These are phyloP conservation scores for Lodderomyces jiufengensis DNA, from an alignment of 1,139 yeast species.

Conservation along the genomic window DNA sequence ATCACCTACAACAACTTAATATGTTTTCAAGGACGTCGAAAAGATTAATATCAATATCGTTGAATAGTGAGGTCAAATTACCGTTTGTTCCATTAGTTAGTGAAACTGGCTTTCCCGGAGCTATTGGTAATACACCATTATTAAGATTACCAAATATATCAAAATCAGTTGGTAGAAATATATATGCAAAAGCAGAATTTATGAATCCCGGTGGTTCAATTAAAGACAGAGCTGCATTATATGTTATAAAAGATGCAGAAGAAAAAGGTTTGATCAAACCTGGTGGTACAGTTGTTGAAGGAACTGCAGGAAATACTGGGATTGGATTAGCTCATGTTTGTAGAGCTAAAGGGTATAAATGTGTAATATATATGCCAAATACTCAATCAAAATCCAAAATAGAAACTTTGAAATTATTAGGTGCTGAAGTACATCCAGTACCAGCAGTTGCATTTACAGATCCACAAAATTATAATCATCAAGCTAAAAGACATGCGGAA, in stretches of 20 bases:
- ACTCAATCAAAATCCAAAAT: conserved; percentile 80
- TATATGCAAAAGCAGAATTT: conserved; percentile 86
- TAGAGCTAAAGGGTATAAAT: conserved; percentile 75
- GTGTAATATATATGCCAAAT: conserved; percentile 86
- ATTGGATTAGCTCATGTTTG: conserved; percentile 89
- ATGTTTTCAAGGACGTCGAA: conserved; percentile 15
- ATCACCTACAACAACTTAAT: neutral
- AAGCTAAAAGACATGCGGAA: conserved; percentile 82
- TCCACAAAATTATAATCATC: conserved; percentile 81
- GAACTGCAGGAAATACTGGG: conserved; percentile 71
- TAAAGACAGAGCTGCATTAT: conserved; percentile 87
- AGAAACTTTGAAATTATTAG: conserved; percentile 65
- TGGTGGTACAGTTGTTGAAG: conserved; percentile 58
- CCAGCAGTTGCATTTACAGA: conserved; percentile 81
- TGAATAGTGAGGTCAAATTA: conserved; percentile 19
- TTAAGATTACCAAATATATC: conserved; percentile 63
- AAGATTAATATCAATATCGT: conserved; percentile 22
- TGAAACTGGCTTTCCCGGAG: conserved; percentile 62
- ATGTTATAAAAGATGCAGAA: conserved; percentile 77
- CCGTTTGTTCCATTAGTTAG: conserved; percentile 64
- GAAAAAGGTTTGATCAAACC: conserved; percentile 58
- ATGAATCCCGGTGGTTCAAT: conserved; percentile 96
- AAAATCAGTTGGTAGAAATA: conserved; percentile 62
- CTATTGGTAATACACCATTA: conserved; percentile 87
- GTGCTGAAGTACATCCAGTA: conserved; percentile 88